Evolutionary conservation across 352 stramenopile species (phyloP), one percentile per base, ranked within the genome.

Genomic region (Pythium plurisporium): DNA sequence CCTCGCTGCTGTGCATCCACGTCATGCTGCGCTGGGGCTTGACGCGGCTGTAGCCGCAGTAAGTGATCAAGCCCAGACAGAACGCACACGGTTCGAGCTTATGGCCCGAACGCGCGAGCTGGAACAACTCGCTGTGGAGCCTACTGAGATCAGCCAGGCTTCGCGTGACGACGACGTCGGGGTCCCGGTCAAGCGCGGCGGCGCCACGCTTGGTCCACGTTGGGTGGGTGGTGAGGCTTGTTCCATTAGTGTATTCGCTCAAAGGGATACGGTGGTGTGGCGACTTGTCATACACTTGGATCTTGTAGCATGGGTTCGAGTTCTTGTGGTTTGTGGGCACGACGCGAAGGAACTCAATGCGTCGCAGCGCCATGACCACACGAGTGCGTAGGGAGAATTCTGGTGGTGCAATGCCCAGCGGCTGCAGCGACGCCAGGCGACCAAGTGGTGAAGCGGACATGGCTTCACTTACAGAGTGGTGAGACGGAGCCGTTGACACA

Each of bases 1-100:
- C 33, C 4, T 59, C 51, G 29, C 12, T 37, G 17, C 38, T 41
- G 27, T 59, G 41, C n/a, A 59, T 26, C 51, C 51, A 59, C 9
- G 41, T 42, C 38, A 59, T 48, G 15, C 40, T 42, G 8, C 38
- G 26, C 15, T 59, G 37, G 14, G 51, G 51, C 29, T 59, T 59
- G 26, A 33, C 51, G 33, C 51, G 51, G n/a, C 38, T 27, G 33
- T 59, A 59, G 11, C 51, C 51, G n/a, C 51, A 44, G 40, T 59
- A 50, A 9, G 19, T 23, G 51, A 59, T 59, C 26, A 59, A 38
- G 1, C 29, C 40, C 8, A 50, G 51, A 34, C 51, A 59, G 27
- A 59, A 59, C 9, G 37, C 51, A 20, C 51, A 59, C n/a, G 51
- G 38, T 40, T 59, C 20, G 37, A 48, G 38, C 5, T 25, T 15